Evolutionary conservation across 495 filamentous ascomycete genomes (phyloP), one percentile per base, ranked within the genome.

Genomic region (Stereocaulon alpinum): DNA sequence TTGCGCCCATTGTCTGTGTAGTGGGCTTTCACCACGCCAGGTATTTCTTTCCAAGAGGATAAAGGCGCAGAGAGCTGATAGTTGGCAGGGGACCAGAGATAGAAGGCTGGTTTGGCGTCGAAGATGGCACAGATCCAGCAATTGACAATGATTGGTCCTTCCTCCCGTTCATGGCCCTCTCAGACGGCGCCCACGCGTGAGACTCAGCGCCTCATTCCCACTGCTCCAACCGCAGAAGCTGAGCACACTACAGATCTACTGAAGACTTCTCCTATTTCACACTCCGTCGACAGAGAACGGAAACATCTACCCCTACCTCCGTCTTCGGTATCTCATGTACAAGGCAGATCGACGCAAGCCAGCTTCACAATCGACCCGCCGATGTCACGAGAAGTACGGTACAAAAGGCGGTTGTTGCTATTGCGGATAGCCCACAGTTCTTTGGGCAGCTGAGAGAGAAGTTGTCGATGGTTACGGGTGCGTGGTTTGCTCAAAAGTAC

Each of bases 201-300:
- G 86, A 75, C 49, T 47, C 56, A 47, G 55, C 12, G 29, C 49
- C n/a, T 55, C 37, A 24, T 55, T 48, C 60, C 44, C 22, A 40
- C 10, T 27, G 40, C 15, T 29, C 15, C 14, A 6, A 30, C 22
- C 40, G 34, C 42, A 55, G 29, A 48, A 32, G 55, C 66, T 69
- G 47, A 71, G 48, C 49, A 20, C 56, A 40, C 30, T 52, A 43
- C 64, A 93, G 88, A 42, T 81, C 87, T 10, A 85, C 83, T 27
- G 93, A 98, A 70, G 93, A 97, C 71, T 97, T 96, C 77, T 96
- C 90, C 55, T 98, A 97, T 75, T 98, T 98, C 72, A 97, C 94
- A 15, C 85, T 98, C 42, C 80, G 87, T 48, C 84, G 83, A 47
- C 83, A 83, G 52, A 83, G 79, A 41, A 82, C 79, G 37, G 69